These are phyloP conservation scores for Coemansia sp. DNA, from an alignment of 371 early-diverging fungal genomes.

Conservation along the genomic window DNA sequence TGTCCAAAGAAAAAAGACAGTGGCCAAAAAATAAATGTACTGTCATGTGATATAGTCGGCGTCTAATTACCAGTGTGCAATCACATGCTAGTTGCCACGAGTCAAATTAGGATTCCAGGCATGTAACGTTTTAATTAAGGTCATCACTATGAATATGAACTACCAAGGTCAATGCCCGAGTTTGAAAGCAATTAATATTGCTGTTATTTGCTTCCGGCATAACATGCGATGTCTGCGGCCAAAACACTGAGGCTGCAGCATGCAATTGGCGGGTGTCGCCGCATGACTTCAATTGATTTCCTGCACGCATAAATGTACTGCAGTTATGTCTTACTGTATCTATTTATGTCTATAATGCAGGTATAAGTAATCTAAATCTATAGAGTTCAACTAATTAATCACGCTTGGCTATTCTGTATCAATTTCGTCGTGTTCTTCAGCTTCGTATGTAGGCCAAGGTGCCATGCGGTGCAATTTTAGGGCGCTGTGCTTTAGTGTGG, in stretches of 20 bases:
- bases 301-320: slow-evolving; percentile 1
- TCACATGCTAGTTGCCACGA: neutral
- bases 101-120: neutral
- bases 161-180: neutral
- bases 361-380: neutral
- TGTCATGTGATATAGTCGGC: neutral
- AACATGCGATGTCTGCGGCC: neutral
- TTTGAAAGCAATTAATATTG: neutral
- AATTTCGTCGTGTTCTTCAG: neutral
- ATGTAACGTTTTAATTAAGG: neutral
- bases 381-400: neutral
- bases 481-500: neutral
- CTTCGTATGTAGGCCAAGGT: neutral
- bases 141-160: neutral
- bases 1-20: too few relatives aligned
- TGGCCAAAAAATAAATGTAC: too few relatives aligned
- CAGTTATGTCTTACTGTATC: neutral
- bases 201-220: neutral
- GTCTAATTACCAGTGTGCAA: neutral
- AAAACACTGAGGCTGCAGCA: neutral
- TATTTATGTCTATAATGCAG: slow-evolving; percentile 1
- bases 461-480: slow-evolving; percentile 1
- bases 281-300: neutral
- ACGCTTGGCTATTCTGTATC: too few relatives aligned
- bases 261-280: neutral